phyloP scores from a whole-genome alignment of 2,329 filamentous ascomycete genomes.

The Gremmenia infestans region DNA sequence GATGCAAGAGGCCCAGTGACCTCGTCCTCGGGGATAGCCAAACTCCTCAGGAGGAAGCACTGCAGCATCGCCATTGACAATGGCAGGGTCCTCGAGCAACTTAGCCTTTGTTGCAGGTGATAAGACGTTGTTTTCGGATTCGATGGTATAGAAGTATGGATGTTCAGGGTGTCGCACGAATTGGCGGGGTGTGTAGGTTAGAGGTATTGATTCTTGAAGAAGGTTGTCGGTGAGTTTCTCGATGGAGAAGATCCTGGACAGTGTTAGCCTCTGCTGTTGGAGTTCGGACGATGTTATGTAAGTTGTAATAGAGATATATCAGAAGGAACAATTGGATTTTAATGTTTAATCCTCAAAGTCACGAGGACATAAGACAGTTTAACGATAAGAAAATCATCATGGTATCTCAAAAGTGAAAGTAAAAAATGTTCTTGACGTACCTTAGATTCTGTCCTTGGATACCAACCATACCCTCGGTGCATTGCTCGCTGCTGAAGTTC shows the following conservation, averaged over 20 bases:
- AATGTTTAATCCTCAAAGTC: conserved; percentile 50
- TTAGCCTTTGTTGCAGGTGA: conserved; percentile 72
- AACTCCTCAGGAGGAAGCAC: conserved; percentile 76
- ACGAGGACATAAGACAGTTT: conserved; percentile 31
- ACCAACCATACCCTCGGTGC: conserved; percentile 87
- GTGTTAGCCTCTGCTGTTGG: conserved; percentile 33
- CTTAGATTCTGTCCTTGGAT: conserved; percentile 84
- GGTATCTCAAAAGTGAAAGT: conserved; percentile 22
- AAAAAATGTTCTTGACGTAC: conserved; percentile 48
- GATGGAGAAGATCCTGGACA: conserved; percentile 77
- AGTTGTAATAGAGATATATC: conserved; percentile 44
- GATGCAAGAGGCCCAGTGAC: conserved; percentile 94
- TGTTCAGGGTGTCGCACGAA: conserved; percentile 84
- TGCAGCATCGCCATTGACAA: conserved; percentile 67
- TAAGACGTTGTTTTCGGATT: conserved; percentile 88
- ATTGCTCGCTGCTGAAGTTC: conserved; percentile 95
- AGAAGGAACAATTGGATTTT: conserved; percentile 97
- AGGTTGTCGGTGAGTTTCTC: conserved; percentile 82
- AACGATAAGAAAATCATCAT: conserved; percentile 42
- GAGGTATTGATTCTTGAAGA: conserved; percentile 77
- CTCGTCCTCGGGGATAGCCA: conserved; percentile 76
- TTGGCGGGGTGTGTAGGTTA: conserved; percentile 85
- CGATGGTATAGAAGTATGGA: conserved; percentile 88
- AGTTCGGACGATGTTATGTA: conserved; percentile 17
- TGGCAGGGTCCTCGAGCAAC: conserved; percentile 65